Evolutionary conservation across 2,329 filamentous ascomycete species (phyloP).

Genomic region (Rasamsonia emersonii): DNA sequence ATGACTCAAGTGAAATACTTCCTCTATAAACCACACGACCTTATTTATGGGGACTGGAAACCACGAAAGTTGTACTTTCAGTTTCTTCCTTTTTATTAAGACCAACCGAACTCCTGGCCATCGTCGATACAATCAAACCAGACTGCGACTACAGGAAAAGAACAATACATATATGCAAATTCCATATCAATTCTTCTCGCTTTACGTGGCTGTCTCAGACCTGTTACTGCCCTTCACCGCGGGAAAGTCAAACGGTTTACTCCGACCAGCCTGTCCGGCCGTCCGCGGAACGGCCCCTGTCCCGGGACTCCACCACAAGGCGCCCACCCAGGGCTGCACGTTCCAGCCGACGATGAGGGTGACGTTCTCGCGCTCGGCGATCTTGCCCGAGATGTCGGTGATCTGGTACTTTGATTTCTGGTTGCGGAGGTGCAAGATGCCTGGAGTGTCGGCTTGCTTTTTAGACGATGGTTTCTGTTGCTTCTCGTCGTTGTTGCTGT

Average conservation of each 20-base stretch:
- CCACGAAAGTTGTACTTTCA: too few relatives aligned
- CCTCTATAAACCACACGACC: too few relatives aligned
- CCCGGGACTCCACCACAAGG: constrained; percentile 68
- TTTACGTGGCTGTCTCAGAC: background rate
- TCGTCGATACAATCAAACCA: too few relatives aligned
- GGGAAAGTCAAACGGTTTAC: constrained; percentile 48
- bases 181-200: constrained; percentile 1
- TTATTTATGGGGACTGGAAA: too few relatives aligned
- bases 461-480: constrained; percentile 8
- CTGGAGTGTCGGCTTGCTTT: constrained; percentile 30
- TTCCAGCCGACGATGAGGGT: constrained; percentile 84
- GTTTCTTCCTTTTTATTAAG: too few relatives aligned
- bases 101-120: too few relatives aligned
- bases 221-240: constrained; percentile 39
- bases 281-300: constrained; percentile 43
- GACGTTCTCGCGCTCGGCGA: constrained; percentile 66
- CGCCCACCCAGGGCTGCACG: constrained; percentile 92
- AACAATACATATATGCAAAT: background rate
- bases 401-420: constrained; percentile 96
- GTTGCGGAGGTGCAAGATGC: constrained; percentile 67
- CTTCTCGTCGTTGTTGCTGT: constrained; percentile 5
- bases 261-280: constrained; percentile 42
- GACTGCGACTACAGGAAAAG: background rate
- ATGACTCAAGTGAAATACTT: too few relatives aligned
- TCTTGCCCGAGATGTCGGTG: constrained; percentile 72